These are phyloP conservation scores for Pisolithus microcarpus DNA, from an alignment of 768 basidiomycete genomes.

Conservation along the genomic window DNA sequence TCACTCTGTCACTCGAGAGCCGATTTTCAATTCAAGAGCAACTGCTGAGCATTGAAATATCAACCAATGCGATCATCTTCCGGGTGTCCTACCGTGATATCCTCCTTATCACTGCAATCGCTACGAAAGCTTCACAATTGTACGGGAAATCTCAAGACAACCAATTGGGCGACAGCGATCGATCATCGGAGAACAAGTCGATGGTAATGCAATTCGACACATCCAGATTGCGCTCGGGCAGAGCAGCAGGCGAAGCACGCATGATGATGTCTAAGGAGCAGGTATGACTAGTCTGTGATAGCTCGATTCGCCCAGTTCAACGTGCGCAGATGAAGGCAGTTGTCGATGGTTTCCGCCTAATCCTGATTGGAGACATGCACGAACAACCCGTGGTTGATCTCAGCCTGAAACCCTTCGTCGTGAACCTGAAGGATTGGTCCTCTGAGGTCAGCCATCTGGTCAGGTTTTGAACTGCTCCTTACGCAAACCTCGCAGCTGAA, in stretches of 20 bases:
- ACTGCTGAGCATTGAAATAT: conserved; percentile 79
- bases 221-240: conserved; percentile 4
- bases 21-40: conserved; percentile 64
- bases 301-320: background rate
- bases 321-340: conserved; percentile 64
- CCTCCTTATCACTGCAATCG: conserved; percentile 75
- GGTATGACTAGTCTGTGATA: conserved; percentile 35
- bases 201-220: conserved; percentile 2
- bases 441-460: conserved; percentile 52
- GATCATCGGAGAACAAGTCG: conserved; percentile 5
- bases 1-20: conserved; percentile 82
- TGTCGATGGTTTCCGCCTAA: conserved; percentile 86
- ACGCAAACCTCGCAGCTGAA: conserved; percentile 49
- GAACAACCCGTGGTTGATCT: conserved; percentile 93
- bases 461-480: background rate
- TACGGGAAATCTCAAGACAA: conserved; percentile 42
- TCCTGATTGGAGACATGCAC: conserved; percentile 91
- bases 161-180: conserved; percentile 1
- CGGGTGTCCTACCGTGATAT: conserved; percentile 96
- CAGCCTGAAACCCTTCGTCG: conserved; percentile 74
- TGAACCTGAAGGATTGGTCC: conserved; percentile 90
- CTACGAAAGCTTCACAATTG: conserved; percentile 81
- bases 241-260: conserved; percentile 30
- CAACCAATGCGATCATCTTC: conserved; percentile 77
- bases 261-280: conserved; percentile 74